Percentiles rank a stretch among this genome's conserved stretches.
These are phyloP conservation scores for Fusarium tupiense DNA, from an alignment of 2,329 filamentous ascomycete genomes.

Conservation along the genomic window DNA sequence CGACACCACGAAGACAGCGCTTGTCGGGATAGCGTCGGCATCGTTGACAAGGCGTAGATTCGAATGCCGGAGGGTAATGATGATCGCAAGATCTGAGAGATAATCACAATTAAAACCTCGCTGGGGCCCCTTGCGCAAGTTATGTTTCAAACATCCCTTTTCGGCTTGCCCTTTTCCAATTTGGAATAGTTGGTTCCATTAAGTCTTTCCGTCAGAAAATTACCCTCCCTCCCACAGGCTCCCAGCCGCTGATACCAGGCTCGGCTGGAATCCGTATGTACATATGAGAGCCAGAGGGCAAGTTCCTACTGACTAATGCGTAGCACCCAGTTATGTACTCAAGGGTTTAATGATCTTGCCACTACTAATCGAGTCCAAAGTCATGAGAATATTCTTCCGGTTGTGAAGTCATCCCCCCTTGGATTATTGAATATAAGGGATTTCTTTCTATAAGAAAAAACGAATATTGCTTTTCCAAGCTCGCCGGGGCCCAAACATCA, in stretches of 20 bases:
- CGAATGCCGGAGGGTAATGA: conserved; percentile 29
- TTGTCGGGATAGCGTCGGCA: conserved; percentile 36
- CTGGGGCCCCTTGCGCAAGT: conserved; percentile 31
- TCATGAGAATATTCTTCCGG: neutral
- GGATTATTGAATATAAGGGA: neutral
- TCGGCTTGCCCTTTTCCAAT: conserved; percentile 30
- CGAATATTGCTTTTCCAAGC: neutral
- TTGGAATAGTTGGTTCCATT: conserved; percentile 30
- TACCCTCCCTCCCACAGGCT: neutral
- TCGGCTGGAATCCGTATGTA: conserved; percentile 30
- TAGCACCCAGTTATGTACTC: neutral
- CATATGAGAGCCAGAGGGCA: neutral
- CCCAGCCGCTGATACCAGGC: conserved; percentile 16
- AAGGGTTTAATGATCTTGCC: neutral
- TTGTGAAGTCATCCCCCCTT: no score
- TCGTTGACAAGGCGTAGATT: conserved; percentile 17
- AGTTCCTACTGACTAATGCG: neutral
- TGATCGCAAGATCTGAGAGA: conserved; percentile 35
- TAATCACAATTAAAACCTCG: conserved; percentile 37
- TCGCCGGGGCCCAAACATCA: neutral
- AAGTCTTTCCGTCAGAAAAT: conserved; percentile 12
- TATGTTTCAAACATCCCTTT: conserved; percentile 41
- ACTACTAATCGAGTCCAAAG: neutral
- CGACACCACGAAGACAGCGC: conserved; percentile 16
- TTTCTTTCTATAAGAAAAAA: neutral